A percentile compares a stretch with the other conserved stretches of the same genome.
phyloP scores from a whole-genome alignment of 768 basidiomycete species.

The Phlebiopsis flavidoalba region DNA sequence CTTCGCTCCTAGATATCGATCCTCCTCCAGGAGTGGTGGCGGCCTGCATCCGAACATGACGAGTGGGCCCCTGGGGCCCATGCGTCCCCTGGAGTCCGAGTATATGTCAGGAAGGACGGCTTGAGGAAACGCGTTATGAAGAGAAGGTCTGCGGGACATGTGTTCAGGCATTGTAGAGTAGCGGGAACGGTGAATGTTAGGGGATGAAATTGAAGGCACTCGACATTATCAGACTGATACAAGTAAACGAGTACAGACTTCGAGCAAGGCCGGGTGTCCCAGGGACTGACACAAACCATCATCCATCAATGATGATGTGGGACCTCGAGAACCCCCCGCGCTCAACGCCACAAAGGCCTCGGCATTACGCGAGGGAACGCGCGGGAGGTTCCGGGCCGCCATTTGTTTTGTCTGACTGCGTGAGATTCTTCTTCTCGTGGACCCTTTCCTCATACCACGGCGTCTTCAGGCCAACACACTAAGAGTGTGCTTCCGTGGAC shows the following conservation, averaged over 20 bases:
- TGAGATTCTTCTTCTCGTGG: too few species aligned
- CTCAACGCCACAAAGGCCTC: slow-evolving; percentile 1
- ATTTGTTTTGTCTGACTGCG: neutral
- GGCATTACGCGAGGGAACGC: neutral
- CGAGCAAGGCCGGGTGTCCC: neutral
- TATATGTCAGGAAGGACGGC: slow-evolving; percentile 26
- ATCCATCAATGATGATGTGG: neutral
- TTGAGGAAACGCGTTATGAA: slow-evolving; percentile 9
- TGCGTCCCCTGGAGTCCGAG: slow-evolving; percentile 39
- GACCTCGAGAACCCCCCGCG: neutral
- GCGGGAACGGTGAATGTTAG: neutral
- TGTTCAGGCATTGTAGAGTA: neutral
- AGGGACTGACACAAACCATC: neutral
- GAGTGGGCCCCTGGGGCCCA: slow-evolving; percentile 38
- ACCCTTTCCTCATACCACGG: too few species aligned
- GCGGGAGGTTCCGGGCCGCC: neutral
- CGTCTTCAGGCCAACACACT: too few species aligned
- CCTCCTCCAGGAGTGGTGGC: slow-evolving; percentile 61
- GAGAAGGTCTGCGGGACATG: slow-evolving; percentile 14
- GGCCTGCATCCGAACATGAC: slow-evolving; percentile 56
- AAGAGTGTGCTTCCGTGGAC: too few species aligned
- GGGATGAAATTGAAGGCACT: neutral
- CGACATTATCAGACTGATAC: neutral
- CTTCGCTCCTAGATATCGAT: slow-evolving; percentile 61
- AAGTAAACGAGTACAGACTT: neutral